A percentile compares a stretch with the other conserved stretches of the same genome.
Conservation (phyloP, 208 protist genomes). For the Leishmania tropica region DNA sequence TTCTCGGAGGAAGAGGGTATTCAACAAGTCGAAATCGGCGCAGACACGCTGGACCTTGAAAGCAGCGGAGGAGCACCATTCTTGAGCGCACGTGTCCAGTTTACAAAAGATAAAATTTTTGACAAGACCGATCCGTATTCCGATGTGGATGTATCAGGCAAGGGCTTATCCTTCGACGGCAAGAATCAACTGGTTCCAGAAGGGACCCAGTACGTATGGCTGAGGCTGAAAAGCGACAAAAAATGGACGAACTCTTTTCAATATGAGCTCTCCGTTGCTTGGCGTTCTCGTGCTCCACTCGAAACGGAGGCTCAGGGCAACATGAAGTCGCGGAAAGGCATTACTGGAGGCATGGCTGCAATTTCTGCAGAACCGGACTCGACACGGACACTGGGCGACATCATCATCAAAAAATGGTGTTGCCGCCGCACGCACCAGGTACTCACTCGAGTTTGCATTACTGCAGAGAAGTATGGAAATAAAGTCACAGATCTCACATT, state of each 20-base stretch:
- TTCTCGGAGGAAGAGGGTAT: slow-evolving; percentile 13
- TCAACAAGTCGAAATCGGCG: slow-evolving; percentile 11
- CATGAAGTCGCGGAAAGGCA: slow-evolving; percentile 20
- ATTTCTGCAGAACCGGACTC: not conserved
- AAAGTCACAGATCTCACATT: slow-evolving; percentile 50
- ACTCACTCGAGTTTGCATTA: slow-evolving; percentile 55
- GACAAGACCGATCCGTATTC: slow-evolving; percentile 12
- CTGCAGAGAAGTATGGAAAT: slow-evolving; percentile 57
- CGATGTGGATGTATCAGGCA: slow-evolving; percentile 14
- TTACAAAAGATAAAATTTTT: slow-evolving; percentile 12
- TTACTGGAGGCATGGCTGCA: not conserved
- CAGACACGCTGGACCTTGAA: slow-evolving; percentile 3
- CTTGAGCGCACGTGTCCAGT: slow-evolving; percentile 9
- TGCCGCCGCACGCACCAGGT: slow-evolving; percentile 71
- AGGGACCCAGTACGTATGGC: slow-evolving; percentile 60
- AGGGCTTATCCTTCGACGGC: slow-evolving; percentile 22
- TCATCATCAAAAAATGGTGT: slow-evolving; percentile 65
- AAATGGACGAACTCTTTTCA: slow-evolving; percentile 54
- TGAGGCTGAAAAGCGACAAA: slow-evolving; percentile 52
- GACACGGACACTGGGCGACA: slow-evolving; percentile 54
- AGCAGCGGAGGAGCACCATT: not conserved
- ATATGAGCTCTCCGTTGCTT: slow-evolving; percentile 37
- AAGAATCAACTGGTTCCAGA: slow-evolving; percentile 41
- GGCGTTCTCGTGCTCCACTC: slow-evolving; percentile 37
- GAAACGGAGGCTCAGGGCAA: slow-evolving; percentile 18